These are phyloP conservation scores for Fusarium pseudoanthophilum DNA, from an alignment of 2,329 filamentous ascomycete species.

Conservation along the genomic window DNA sequence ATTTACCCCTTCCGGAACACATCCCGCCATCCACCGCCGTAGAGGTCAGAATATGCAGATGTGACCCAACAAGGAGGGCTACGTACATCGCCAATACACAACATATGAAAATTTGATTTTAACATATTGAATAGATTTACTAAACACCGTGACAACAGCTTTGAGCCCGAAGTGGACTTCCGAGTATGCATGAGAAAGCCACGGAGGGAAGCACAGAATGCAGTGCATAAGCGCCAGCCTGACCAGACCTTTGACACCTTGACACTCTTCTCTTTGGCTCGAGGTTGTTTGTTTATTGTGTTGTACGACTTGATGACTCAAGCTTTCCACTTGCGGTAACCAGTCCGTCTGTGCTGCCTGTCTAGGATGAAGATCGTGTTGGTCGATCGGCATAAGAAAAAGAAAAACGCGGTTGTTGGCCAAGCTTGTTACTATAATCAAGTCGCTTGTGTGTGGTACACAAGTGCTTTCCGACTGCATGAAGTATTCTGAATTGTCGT, in stretches of 20 bases:
- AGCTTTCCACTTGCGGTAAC: slow-evolving; percentile 25
- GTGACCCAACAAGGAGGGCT: slow-evolving; percentile 10
- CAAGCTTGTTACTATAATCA: slow-evolving; percentile 20
- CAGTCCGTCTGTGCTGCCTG: slow-evolving; percentile 25
- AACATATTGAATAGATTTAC: not conserved
- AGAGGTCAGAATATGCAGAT: slow-evolving; percentile 6
- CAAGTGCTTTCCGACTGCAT: slow-evolving; percentile 8
- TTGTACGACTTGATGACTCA: slow-evolving; percentile 23
- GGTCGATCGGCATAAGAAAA: slow-evolving; percentile 22
- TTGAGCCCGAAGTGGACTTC: not conserved
- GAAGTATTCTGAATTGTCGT: not conserved
- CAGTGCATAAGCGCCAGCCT: slow-evolving; percentile 44
- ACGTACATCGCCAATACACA: not conserved
- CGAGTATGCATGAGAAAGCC: not conserved
- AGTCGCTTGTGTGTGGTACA: slow-evolving; percentile 13
- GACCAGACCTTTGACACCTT: slow-evolving; percentile 11
- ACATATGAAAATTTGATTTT: not conserved
- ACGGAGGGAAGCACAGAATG: slow-evolving; percentile 20
- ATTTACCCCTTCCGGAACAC: slow-evolving; percentile 17
- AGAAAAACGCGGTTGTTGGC: slow-evolving; percentile 32
- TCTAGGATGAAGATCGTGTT: slow-evolving; percentile 22
- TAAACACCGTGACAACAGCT: not conserved
- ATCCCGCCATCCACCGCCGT: slow-evolving; percentile 18
- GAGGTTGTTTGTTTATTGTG: slow-evolving; percentile 30
- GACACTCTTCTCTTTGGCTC: slow-evolving; percentile 23